These are phyloP conservation scores for Trichoderma oligosporum DNA, from an alignment of 2,329 filamentous ascomycete species.

Conservation along the genomic window DNA sequence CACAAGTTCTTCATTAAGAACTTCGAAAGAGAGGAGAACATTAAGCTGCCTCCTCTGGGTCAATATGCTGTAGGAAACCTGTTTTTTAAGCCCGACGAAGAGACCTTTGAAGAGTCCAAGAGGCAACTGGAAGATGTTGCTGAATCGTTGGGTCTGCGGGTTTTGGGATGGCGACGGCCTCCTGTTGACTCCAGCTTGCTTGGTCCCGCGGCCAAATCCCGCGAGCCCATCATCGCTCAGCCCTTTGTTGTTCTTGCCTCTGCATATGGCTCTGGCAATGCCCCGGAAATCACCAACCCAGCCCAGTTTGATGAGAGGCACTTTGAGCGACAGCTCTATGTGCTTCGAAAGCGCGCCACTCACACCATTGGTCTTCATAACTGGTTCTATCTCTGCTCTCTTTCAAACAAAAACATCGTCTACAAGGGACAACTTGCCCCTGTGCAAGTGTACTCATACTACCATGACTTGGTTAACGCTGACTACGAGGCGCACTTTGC, in stretches of 20 bases:
- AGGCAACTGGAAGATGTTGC: constrained; percentile 92
- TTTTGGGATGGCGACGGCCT: constrained; percentile 94
- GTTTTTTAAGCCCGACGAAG: constrained; percentile 96
- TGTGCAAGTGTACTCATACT: constrained; percentile 96
- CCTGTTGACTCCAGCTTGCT: constrained; percentile 90
- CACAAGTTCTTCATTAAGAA: constrained; percentile 99
- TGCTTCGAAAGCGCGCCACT: constrained; percentile 90
- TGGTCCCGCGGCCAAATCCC: constrained; percentile 85
- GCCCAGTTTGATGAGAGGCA: constrained; percentile 76
- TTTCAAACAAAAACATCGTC: constrained; percentile 97
- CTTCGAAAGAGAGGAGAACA: constrained; percentile 85
- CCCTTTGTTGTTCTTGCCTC: constrained; percentile 88
- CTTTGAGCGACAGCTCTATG: constrained; percentile 91
- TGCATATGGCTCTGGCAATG: constrained; percentile 76
- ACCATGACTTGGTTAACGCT: constrained; percentile 92
- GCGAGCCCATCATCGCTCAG: constrained; percentile 92
- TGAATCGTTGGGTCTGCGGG: constrained; percentile 78
- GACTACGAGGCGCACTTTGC: constrained; percentile 98
- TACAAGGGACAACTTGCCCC: constrained; percentile 97
- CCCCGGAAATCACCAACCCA: constrained; percentile 73
- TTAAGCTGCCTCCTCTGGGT: constrained; percentile 80
- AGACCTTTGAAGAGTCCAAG: constrained; percentile 86
- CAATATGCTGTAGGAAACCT: constrained; percentile 97
- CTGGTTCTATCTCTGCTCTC: constrained; percentile 97
- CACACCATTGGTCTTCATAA: constrained; percentile 94